Base-by-base conservation (phyloP, 495 filamentous ascomycete genomes). In the Saxispiralis lemnorum region DNA sequence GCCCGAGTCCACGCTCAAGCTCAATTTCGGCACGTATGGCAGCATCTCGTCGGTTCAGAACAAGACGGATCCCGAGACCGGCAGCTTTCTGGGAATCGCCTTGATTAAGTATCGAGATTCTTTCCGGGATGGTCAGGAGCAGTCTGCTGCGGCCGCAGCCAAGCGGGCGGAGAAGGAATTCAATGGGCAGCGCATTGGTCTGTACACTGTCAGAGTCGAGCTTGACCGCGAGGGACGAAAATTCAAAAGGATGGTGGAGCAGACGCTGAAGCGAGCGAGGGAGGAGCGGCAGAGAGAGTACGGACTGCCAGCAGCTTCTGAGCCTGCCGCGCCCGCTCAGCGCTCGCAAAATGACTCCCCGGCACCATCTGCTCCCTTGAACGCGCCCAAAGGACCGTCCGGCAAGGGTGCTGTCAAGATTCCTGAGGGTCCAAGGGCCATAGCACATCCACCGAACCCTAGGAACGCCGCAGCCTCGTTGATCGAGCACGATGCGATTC, bases 11-110 rank as follows among this genome's bases (percentile, higher is more conserved):
- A 81, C 83, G 43, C 71, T 96, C 32, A 73, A 66, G n/a, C 75
- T 78, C 18, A 69, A 84, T 16, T 95, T 96, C 52, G 74, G 81
- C 17, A 75, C 73, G 28, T 95, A 80, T 63, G 89, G 89, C 38
- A 85, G 93, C 39, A 81, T 99, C 39, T 75, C 79, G 31, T 79
- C 84, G 49, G 77, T 89, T 46, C 82, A 79, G 49, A 93, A 93
- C 53, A 82, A 86, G 56, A 84, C 87, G 41, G 80, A 96, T 58
- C 89, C 89, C 6, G 77, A 82, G 32, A 95, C 83, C 13, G 92
- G 89, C 10, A 92, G 80, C 46, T 89, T 84, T 51, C 71, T 99
- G 1, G 89, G 89, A 1, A 81, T 99, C 52, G 92, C 84, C 41
- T 80, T 81, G 14, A 79, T 99, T 56, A 75, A 79, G 48, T 99